Conservation (phyloP, 306 rosid genomes). For the Senna siamea region DNA sequence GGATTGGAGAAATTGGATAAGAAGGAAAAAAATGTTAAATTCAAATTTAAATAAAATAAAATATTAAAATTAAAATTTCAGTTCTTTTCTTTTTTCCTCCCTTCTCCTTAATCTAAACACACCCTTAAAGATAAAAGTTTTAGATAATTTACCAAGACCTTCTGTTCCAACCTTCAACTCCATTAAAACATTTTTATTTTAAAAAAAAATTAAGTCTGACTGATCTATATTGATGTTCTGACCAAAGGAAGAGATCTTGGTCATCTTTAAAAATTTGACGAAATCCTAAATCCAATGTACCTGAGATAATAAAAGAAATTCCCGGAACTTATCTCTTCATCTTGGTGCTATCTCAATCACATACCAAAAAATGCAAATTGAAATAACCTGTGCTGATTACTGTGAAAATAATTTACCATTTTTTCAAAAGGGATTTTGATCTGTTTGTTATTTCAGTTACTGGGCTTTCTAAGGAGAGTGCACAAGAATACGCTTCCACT, state of each 20-base stretch:
- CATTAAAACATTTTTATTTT: too few relatives aligned
- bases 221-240: neutral
- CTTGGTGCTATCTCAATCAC: neutral
- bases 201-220: neutral
- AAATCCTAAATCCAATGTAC: neutral
- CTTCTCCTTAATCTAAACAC: too few relatives aligned
- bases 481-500: slow-evolving; percentile 54
- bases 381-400: neutral
- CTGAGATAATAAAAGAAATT: neutral
- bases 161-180: too few relatives aligned
- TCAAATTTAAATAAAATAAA: too few relatives aligned
- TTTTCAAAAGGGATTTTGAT: neutral
- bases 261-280: neutral
- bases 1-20: too few relatives aligned
- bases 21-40: too few relatives aligned
- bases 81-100: too few relatives aligned
- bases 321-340: neutral
- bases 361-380: neutral
- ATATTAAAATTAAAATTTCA: too few relatives aligned
- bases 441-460: slow-evolving; percentile 41
- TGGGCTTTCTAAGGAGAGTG: slow-evolving; percentile 52
- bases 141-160: too few relatives aligned
- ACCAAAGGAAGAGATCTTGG: neutral
- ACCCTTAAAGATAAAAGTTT: too few relatives aligned
- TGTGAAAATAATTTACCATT: neutral